These are phyloP conservation scores for Blepharisma japonicum DNA, from an alignment of 73 alveolate species.

Conservation along the genomic window DNA sequence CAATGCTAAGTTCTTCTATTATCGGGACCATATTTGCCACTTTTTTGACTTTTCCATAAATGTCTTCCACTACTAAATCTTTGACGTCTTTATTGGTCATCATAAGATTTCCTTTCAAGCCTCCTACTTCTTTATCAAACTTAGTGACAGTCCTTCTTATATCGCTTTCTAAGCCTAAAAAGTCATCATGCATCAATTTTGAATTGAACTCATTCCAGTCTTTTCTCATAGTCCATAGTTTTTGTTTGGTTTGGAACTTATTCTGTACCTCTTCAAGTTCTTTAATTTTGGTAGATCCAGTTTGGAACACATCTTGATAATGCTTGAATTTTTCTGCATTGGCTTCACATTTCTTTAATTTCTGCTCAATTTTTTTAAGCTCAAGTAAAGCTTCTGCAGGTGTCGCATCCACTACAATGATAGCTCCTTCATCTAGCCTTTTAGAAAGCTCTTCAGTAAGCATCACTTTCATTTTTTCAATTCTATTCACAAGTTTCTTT, in stretches of 20 bases:
- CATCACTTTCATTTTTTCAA: constrained; percentile 4
- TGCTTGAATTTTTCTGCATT: constrained; percentile 41
- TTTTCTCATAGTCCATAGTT: constrained; percentile 50
- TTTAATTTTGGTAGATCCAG: constrained; percentile 36
- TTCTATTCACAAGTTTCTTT: constrained; percentile 12
- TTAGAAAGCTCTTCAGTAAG: constrained; percentile 18
- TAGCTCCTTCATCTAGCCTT: constrained; percentile 35
- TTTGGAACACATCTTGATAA: constrained; percentile 50
- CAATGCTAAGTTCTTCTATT: constrained; percentile 72
- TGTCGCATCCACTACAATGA: neutral
- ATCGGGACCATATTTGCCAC: constrained; percentile 54
- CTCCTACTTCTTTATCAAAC: constrained; percentile 35
- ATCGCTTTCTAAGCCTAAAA: constrained; percentile 39
- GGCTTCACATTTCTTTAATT: constrained; percentile 52
- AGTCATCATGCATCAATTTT: constrained; percentile 38
- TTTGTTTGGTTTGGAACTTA: constrained; percentile 53
- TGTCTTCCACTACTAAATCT: constrained; percentile 53
- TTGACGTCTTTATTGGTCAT: constrained; percentile 14
- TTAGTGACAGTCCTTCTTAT: constrained; percentile 39
- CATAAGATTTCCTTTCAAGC: neutral
- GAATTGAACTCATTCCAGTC: constrained; percentile 52
- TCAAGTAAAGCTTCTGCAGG: constrained; percentile 51
- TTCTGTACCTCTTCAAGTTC: constrained; percentile 51
- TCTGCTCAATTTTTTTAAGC: constrained; percentile 51
- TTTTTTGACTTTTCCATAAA: constrained; percentile 44